Evolutionary conservation across 768 basidiomycete genomes (phyloP).

Genomic region (Trametes maxima): DNA sequence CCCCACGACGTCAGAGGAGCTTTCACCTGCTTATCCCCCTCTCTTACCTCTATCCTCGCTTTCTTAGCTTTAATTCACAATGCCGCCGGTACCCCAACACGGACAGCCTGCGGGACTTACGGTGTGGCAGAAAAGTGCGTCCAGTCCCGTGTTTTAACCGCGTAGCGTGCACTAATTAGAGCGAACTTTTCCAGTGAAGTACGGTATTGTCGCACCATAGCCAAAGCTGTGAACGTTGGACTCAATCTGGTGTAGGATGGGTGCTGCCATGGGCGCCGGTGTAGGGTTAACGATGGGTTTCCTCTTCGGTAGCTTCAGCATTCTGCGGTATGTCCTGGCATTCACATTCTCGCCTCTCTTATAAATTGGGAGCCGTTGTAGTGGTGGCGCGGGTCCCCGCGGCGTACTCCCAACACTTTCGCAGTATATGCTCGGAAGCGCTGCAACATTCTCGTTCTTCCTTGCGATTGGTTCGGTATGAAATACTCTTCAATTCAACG

Average conservation of each 20-base stretch:
- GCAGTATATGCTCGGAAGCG: conserved; percentile 98
- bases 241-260: conserved; percentile 62
- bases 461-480: conserved; percentile 89
- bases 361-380: conserved; percentile 33
- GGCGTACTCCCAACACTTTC: conserved; percentile 90
- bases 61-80: conserved; percentile 7
- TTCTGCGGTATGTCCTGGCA: conserved; percentile 54
- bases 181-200: conserved; percentile 30
- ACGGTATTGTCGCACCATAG: conserved; percentile 6
- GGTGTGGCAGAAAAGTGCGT: conserved; percentile 74
- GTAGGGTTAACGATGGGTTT: conserved; percentile 97
- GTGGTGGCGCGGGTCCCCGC: conserved; percentile 88
- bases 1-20: conserved; percentile 23
- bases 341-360: background rate
- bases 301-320: conserved; percentile 92
- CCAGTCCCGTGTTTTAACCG: background rate
- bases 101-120: conserved; percentile 53
- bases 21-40: conserved; percentile 23
- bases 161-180: background rate
- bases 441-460: conserved; percentile 97
- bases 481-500: conserved; percentile 4
- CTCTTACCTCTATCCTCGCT: background rate
- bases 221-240: background rate
- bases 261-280: conserved; percentile 88
- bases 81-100: conserved; percentile 35